Evolutionary conservation across 108 stramenopile genomes (phyloP).

Genomic region (Seminavis robusta): DNA sequence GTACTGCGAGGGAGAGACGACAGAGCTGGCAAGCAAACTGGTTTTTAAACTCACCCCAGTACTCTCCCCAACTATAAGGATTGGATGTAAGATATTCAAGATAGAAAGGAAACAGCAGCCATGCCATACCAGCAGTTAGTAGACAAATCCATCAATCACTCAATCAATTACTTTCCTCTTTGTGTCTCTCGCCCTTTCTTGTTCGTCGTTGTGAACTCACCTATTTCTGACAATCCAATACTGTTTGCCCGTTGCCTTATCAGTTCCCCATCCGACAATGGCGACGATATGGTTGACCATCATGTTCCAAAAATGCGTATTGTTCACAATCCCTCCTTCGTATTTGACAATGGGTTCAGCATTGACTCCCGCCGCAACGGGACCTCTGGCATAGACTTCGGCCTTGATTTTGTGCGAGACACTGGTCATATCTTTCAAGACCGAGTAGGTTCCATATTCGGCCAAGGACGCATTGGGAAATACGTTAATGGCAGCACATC

Average conservation of each 20-base stretch:
- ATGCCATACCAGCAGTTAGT: too few relatives aligned
- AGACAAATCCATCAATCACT: too few relatives aligned
- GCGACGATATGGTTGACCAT: slow-evolving; percentile 70
- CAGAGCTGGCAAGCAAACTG: too few relatives aligned
- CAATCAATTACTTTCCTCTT: too few relatives aligned
- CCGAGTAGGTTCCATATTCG: slow-evolving; percentile 82
- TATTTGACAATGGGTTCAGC: slow-evolving; percentile 74
- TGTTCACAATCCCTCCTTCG: slow-evolving; percentile 59
- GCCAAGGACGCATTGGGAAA: slow-evolving; percentile 86
- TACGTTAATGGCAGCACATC: slow-evolving; percentile 42
- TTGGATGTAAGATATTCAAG: too few relatives aligned
- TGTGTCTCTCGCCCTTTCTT: too few relatives aligned
- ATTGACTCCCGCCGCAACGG: slow-evolving; percentile 89
- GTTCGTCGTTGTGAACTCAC: too few relatives aligned
- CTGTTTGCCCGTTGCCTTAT: slow-evolving; percentile 39
- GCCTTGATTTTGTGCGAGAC: slow-evolving; percentile 70
- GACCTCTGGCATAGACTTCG: slow-evolving; percentile 93
- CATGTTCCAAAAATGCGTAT: slow-evolving; percentile 31
- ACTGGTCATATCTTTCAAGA: slow-evolving; percentile 31
- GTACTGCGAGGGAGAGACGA: too few relatives aligned
- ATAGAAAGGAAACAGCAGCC: too few relatives aligned
- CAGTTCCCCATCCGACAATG: slow-evolving; percentile 84
- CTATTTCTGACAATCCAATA: slow-evolving; percentile 92
- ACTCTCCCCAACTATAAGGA: too few relatives aligned
- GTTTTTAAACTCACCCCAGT: too few relatives aligned